Evolutionary conservation across 2,329 filamentous ascomycete species (phyloP).

Genomic region (Ceratocystis variospora): DNA sequence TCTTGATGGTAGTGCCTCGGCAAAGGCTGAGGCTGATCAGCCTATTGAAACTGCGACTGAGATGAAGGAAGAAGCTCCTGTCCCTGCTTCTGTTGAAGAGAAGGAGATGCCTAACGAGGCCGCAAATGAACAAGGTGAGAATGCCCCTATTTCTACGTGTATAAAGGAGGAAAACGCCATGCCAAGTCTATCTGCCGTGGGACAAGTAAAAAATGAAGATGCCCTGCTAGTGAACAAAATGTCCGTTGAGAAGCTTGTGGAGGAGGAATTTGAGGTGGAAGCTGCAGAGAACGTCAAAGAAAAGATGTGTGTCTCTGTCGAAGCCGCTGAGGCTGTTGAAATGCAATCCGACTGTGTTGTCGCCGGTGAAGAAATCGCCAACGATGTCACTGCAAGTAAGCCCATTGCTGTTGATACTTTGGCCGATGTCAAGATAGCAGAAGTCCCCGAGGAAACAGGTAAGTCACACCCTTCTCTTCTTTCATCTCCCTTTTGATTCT

Average conservation of each 20-base stretch:
- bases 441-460: not conserved
- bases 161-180: constrained; percentile 10
- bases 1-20: not conserved
- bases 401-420: not conserved
- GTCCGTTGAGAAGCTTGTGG: constrained; percentile 5
- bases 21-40: not conserved
- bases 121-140: constrained; percentile 10
- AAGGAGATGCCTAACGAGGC: not conserved
- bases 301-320: constrained; percentile 3
- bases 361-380: not conserved
- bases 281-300: not conserved
- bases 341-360: not conserved
- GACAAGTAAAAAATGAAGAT: not conserved
- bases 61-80: not conserved
- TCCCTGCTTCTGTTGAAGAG: not conserved
- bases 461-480: not conserved
- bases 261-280: constrained; percentile 3
- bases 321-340: not conserved
- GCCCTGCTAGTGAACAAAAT: constrained; percentile 10
- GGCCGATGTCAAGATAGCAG: not conserved
- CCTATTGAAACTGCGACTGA: not conserved
- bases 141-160: not conserved
- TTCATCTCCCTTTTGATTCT: not conserved
- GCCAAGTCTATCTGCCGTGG: constrained; percentile 1
- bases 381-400: not conserved